These are phyloP conservation scores for Penicillium subrubescens DNA, from an alignment of 495 filamentous ascomycete species.

Conservation along the genomic window DNA sequence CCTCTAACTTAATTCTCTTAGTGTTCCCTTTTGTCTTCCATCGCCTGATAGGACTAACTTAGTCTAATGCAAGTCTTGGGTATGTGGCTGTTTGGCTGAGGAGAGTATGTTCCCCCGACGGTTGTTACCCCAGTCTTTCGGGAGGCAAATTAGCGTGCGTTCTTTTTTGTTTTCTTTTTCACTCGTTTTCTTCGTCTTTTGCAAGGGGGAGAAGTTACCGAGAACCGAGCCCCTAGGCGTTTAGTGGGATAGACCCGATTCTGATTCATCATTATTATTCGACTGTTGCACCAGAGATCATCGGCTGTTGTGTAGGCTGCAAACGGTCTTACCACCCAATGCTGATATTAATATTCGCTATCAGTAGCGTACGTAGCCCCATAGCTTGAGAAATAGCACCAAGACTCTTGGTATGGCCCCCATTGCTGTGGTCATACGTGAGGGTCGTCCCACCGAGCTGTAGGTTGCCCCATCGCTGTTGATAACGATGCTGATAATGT, in stretches of 20 bases:
- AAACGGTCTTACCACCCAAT: neutral
- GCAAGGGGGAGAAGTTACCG: neutral
- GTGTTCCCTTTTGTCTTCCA: neutral
- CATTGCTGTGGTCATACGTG: neutral
- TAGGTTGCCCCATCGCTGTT: neutral
- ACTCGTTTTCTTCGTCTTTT: neutral
- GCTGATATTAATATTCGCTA: neutral
- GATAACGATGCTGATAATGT: neutral
- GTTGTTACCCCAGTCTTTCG: neutral
- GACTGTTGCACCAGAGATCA: neutral
- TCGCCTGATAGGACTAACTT: neutral
- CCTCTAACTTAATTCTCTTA: slow-evolving; percentile 1
- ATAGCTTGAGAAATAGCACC: neutral
- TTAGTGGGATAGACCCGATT: neutral
- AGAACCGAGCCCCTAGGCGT: neutral
- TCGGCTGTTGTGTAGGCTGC: neutral
- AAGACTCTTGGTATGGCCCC: neutral
- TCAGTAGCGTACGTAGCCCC: neutral
- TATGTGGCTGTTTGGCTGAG: neutral
- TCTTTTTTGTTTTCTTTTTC: neutral
- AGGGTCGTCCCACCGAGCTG: neutral
- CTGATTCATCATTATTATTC: neutral
- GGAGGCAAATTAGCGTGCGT: slow-evolving; percentile 3
- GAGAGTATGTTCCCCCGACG: neutral
- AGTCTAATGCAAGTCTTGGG: neutral